Evolutionary conservation across 1,284 basidiomycete species (phyloP).

Genomic region (Ganoderma sinense): DNA sequence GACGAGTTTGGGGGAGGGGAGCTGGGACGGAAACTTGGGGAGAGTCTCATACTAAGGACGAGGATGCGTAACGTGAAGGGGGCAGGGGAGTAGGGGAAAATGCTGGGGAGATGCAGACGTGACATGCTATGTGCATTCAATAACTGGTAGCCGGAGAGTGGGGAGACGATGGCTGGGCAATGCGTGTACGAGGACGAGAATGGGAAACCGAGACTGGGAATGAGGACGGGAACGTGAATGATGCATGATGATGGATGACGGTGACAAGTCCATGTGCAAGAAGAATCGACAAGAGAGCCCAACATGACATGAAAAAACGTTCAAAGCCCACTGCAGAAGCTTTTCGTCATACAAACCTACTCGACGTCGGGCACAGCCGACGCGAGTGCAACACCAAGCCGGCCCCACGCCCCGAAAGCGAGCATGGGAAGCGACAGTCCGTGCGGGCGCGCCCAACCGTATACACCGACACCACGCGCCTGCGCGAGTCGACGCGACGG

Average conservation of each 20-base stretch:
- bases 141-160: conserved; percentile 1
- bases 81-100: conserved; percentile 6
- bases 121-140: conserved; percentile 8
- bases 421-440: background rate
- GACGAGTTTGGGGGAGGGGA: background rate
- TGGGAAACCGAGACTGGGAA: conserved; percentile 19
- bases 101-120: conserved; percentile 11
- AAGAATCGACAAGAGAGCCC: conserved; percentile 31
- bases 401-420: background rate
- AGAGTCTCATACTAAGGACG: conserved; percentile 10
- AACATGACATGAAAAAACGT: conserved; percentile 27
- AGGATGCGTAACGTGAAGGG: background rate
- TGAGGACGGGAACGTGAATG: conserved; percentile 18
- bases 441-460: background rate
- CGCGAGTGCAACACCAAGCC: background rate
- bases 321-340: conserved; percentile 34
- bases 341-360: conserved; percentile 35
- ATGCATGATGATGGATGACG: conserved; percentile 36
- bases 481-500: background rate
- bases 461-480: conserved; percentile 6
- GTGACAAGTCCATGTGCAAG: conserved; percentile 38
- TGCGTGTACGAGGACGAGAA: conserved; percentile 13
- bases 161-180: background rate
- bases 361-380: conserved; percentile 5
- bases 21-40: background rate